Conservation (phyloP, 2,329 filamentous ascomycete species). For the Aspergillus sp. region DNA sequence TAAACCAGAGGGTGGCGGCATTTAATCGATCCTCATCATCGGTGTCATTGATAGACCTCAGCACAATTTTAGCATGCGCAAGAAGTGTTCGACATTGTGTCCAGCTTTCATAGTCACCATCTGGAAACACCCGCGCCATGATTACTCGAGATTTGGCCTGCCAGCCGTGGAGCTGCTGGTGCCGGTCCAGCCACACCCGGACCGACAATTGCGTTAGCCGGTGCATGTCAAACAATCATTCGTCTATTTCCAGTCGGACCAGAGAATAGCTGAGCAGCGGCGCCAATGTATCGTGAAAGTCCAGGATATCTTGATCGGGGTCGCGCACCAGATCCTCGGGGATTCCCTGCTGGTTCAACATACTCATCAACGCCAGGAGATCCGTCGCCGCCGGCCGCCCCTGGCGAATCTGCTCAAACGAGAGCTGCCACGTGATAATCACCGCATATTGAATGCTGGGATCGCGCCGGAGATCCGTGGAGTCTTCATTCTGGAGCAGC, state of each 20-base stretch:
- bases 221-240: conserved; percentile 24
- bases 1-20: no score
- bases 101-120: neutral
- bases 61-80: neutral
- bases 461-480: neutral
- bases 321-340: conserved; percentile 10
- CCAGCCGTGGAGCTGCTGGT: conserved; percentile 25
- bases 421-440: neutral
- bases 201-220: conserved; percentile 27
- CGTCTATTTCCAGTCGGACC: conserved; percentile 9
- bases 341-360: conserved; percentile 20
- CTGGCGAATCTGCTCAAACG: neutral
- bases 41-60: no score
- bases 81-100: neutral
- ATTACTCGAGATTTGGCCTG: neutral
- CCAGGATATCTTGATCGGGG: neutral
- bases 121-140: neutral
- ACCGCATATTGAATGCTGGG: neutral
- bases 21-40: no score
- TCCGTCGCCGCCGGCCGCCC: conserved; percentile 5
- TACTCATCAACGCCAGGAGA: conserved; percentile 20
- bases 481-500: neutral
- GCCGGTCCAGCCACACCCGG: conserved; percentile 24
- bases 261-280: conserved; percentile 22
- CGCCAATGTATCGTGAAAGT: conserved; percentile 22